These are phyloP conservation scores for Halenospora varia DNA, from an alignment of 495 filamentous ascomycete species.

Conservation along the genomic window DNA sequence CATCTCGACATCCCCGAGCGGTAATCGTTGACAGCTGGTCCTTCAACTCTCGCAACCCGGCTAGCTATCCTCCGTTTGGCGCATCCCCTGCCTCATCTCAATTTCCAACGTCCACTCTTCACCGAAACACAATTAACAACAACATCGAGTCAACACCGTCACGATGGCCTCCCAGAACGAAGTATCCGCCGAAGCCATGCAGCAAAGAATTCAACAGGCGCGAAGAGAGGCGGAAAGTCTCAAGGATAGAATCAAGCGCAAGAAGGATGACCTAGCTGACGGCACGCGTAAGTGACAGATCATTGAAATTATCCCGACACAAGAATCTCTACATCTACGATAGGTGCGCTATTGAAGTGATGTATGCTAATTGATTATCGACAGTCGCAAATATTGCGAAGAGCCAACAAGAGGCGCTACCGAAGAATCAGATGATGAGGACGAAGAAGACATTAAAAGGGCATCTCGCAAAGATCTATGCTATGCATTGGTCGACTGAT, in stretches of 20 bases:
- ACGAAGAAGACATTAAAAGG: conserved; percentile 93
- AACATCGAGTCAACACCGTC: conserved; percentile 15
- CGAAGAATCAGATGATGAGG: conserved; percentile 88
- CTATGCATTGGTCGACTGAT: conserved; percentile 99
- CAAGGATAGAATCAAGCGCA: conserved; percentile 98
- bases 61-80: conserved; percentile 22
- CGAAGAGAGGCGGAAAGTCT: conserved; percentile 95
- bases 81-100: conserved; percentile 15
- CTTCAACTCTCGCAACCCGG: conserved; percentile 6
- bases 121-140: conserved; percentile 4
- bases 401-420: conserved; percentile 82
- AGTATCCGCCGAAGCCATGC: conserved; percentile 58
- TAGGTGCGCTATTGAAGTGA: neutral
- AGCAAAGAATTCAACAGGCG: conserved; percentile 86
- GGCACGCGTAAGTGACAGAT: conserved; percentile 74
- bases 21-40: conserved; percentile 1
- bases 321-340: neutral
- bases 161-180: conserved; percentile 33
- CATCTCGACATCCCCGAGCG: conserved; percentile 6
- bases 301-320: neutral
- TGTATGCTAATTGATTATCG: conserved; percentile 25
- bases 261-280: conserved; percentile 99
- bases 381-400: conserved; percentile 88
- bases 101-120: conserved; percentile 6
- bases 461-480: conserved; percentile 98